Conservation (phyloP, 2,329 filamentous ascomycete genomes). For the Myotisia sp. region DNA sequence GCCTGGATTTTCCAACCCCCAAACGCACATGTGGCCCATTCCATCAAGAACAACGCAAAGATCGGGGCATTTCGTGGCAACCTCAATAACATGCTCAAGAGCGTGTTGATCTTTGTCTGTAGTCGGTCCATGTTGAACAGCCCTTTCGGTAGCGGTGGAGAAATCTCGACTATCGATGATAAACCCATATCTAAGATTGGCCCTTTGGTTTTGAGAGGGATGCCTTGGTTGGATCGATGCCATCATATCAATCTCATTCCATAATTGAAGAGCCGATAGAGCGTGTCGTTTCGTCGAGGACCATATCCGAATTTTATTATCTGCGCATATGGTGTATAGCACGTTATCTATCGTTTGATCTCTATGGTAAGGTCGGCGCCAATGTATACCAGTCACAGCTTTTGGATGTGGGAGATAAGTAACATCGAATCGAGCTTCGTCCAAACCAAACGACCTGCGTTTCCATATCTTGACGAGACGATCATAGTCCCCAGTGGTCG, state of each 20-base stretch:
- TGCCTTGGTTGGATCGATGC: conserved; percentile 50
- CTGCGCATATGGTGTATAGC: conserved; percentile 75
- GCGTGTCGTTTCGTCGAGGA: conserved; percentile 57
- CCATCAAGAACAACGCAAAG: conserved; percentile 75
- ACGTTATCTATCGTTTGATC: conserved; percentile 75
- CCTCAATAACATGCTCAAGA: conserved; percentile 68
- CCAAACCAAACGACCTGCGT: conserved; percentile 65
- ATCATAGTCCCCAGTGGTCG: conserved; percentile 64
- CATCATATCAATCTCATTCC: conserved; percentile 64
- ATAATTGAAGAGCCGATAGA: conserved; percentile 56
- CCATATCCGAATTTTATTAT: conserved; percentile 73
- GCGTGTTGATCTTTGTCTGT: conserved; percentile 53
- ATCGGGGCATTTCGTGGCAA: conserved; percentile 74
- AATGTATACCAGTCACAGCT: conserved; percentile 67
- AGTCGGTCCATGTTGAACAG: conserved; percentile 47
- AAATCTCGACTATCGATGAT: conserved; percentile 74
- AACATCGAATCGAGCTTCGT: conserved; percentile 78
- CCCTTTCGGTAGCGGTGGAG: conserved; percentile 52
- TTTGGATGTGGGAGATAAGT: conserved; percentile 76
- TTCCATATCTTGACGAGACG: conserved; percentile 86
- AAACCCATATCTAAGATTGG: conserved; percentile 52
- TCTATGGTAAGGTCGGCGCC: conserved; percentile 63
- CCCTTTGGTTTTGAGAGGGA: conserved; percentile 25
- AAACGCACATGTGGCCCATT: conserved; percentile 75
- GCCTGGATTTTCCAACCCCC: conserved; percentile 79